Conservation (phyloP, 441 rosid genomes). For the Dalechampia spathulata region DNA sequence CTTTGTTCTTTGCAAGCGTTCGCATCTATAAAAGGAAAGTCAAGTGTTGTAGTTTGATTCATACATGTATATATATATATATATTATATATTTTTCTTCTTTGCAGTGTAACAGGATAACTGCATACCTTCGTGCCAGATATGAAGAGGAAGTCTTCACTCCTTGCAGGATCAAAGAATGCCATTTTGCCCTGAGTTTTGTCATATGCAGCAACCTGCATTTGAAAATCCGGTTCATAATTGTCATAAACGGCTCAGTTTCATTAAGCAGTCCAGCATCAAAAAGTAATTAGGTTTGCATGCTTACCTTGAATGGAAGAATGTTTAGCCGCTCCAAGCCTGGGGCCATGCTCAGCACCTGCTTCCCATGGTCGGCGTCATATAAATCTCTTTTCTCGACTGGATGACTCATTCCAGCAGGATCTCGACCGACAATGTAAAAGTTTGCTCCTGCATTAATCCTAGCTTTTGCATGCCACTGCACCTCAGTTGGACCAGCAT, state of each 20-base stretch:
- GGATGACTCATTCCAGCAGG: conserved; percentile 99
- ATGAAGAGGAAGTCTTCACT: conserved; percentile 86
- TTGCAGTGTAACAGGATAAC: too few species aligned
- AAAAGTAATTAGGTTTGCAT: too few species aligned
- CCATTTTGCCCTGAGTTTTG: conserved; percentile 91
- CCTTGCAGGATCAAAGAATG: conserved; percentile 87
- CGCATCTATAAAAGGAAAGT: too few species aligned
- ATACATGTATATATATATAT: too few species aligned
- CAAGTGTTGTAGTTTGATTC: too few species aligned
- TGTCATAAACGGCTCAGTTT: neutral
- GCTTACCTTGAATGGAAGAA: conserved; percentile 87
- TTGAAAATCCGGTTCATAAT: neutral
- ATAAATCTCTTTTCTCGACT: conserved; percentile 76
- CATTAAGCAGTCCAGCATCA: neutral
- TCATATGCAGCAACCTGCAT: conserved; percentile 92
- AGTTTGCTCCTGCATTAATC: conserved; percentile 95
- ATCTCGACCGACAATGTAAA: conserved; percentile 94
- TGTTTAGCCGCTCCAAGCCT: conserved; percentile 85
- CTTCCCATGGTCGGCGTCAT: conserved; percentile 97
- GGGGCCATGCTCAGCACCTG: conserved; percentile 93
- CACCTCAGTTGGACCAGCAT: conserved; percentile 98
- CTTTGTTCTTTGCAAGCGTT: conserved; percentile 75
- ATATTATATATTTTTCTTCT: too few species aligned
- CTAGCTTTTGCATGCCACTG: conserved; percentile 99
- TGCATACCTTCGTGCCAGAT: conserved; percentile 81